Evolutionary conservation across 2,329 filamentous ascomycete genomes (phyloP).

Genomic region (Boeremia lycopersici): DNA sequence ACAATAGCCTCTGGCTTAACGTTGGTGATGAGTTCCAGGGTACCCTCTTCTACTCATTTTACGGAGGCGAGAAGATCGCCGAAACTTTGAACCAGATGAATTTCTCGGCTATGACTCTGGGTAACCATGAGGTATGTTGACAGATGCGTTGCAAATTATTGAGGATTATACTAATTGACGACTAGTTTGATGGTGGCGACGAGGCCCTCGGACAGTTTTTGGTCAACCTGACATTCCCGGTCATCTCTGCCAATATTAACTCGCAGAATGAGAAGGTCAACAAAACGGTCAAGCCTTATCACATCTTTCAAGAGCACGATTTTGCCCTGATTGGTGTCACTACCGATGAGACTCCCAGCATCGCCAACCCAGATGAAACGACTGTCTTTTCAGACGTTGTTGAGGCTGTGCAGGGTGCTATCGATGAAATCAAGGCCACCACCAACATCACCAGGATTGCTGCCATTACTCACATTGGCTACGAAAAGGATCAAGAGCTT

Average conservation of each 20-base stretch:
- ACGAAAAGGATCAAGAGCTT: slow-evolving; percentile 66
- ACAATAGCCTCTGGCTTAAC: slow-evolving; percentile 68
- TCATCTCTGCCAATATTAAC: slow-evolving; percentile 67
- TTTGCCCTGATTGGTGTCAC: slow-evolving; percentile 70
- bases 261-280: slow-evolving; percentile 66
- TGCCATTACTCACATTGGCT: slow-evolving; percentile 71
- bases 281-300: slow-evolving; percentile 68
- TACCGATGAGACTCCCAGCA: slow-evolving; percentile 63
- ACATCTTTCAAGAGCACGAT: slow-evolving; percentile 66
- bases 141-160: neutral
- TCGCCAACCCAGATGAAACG: slow-evolving; percentile 63
- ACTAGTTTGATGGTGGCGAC: slow-evolving; percentile 65
- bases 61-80: slow-evolving; percentile 71
- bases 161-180: neutral
- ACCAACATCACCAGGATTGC: slow-evolving; percentile 69
- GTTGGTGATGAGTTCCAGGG: slow-evolving; percentile 74
- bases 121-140: slow-evolving; percentile 57
- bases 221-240: slow-evolving; percentile 67
- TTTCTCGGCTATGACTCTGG: slow-evolving; percentile 72
- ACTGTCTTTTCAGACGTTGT: slow-evolving; percentile 66
- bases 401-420: slow-evolving; percentile 63
- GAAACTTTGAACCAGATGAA: slow-evolving; percentile 68
- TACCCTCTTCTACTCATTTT: slow-evolving; percentile 70
- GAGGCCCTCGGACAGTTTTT: slow-evolving; percentile 67
- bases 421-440: slow-evolving; percentile 65